phyloP scores from a whole-genome alignment of 2,329 filamentous ascomycete species.

The Penicillium sclerotiorum region DNA sequence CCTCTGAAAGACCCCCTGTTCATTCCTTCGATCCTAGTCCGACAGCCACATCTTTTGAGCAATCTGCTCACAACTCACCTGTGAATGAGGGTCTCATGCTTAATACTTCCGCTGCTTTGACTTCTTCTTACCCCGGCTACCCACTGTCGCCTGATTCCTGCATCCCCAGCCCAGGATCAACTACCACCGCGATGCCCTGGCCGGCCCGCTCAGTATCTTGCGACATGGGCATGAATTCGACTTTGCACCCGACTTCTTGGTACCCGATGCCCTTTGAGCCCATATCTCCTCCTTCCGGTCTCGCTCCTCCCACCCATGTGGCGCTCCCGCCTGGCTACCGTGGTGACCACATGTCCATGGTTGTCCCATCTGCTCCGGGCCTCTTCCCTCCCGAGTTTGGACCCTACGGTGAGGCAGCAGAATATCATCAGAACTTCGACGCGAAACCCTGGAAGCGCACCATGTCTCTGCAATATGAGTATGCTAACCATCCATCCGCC shows the following conservation, averaged over 20 bases:
- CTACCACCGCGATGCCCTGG: conserved; percentile 18
- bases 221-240: conserved; percentile 25
- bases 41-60: conserved; percentile 29
- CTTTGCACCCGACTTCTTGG: conserved; percentile 29
- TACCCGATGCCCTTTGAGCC: conserved; percentile 33
- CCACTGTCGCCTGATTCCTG: conserved; percentile 31
- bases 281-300: conserved; percentile 21
- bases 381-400: conserved; percentile 26
- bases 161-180: conserved; percentile 31
- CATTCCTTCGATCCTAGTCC: conserved; percentile 24
- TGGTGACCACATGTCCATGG: conserved; percentile 29
- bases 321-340: conserved; percentile 26
- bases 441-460: conserved; percentile 34
- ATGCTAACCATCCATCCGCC: conserved; percentile 12
- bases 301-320: conserved; percentile 28
- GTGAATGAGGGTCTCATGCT: conserved; percentile 28
- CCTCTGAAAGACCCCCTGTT: conserved; percentile 18
- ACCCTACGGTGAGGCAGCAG: conserved; percentile 13
- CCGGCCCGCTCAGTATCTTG: conserved; percentile 21
- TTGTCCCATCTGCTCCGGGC: conserved; percentile 23
- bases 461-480: conserved; percentile 32
- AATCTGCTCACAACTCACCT: conserved; percentile 29
- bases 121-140: conserved; percentile 30
- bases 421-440: conserved; percentile 24
- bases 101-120: conserved; percentile 29